Evolutionary conservation across 2,329 filamentous ascomycete species (phyloP), one percentile per base, ranked within the genome.

Genomic region (Pseudodiploospora longispora): DNA sequence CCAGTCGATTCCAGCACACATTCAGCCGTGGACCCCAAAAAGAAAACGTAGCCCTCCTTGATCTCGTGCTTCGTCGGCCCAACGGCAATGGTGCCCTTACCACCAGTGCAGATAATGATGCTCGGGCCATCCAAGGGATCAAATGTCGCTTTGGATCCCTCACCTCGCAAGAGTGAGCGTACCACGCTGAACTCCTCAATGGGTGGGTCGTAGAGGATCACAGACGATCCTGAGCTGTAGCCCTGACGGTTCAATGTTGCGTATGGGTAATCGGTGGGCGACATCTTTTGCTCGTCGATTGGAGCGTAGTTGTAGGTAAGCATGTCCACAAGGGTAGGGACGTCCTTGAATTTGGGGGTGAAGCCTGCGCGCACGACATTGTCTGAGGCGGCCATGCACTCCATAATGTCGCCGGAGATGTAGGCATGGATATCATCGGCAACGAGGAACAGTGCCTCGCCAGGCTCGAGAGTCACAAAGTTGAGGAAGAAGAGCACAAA

Each of bases 341-440:
- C 87, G 55, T 98, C 93, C 70, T 97, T 96, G 76, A 95, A 98
- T 64, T 98, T 98, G 44, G 93, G 93, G 0, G 93, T 98, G 66
- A 98, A 93, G 36, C 93, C 93, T 0, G 93, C 93, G 44, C 93
- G 88, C 41, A 98, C 90, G 32, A 98, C 93, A 54, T 98, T 98
- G 75, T 98, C 93, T n/a, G 87, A 95, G 6, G 88, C 85, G 0
- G 93, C 93, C 93, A 98, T 98, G 72, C 93, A 98, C 68, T 98
- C 93, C 62, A 98, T 89, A 55, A 98, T 95, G 59, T 98, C 91
- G 47, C 87, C 87, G 3, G 83, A 87, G 36, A 94, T 69, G 65
- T 98, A 98, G 40, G 93, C 93, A 63, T 98, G 93, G 56, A 97
- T 97, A 59, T 97, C 93, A 59, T 98, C 91, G 6, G 93, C 93